Percentiles rank a stretch among this genome's conserved stretches.
Conservation (phyloP, 1,139 yeast genomes). For the Hansenula lynferdii region DNA sequence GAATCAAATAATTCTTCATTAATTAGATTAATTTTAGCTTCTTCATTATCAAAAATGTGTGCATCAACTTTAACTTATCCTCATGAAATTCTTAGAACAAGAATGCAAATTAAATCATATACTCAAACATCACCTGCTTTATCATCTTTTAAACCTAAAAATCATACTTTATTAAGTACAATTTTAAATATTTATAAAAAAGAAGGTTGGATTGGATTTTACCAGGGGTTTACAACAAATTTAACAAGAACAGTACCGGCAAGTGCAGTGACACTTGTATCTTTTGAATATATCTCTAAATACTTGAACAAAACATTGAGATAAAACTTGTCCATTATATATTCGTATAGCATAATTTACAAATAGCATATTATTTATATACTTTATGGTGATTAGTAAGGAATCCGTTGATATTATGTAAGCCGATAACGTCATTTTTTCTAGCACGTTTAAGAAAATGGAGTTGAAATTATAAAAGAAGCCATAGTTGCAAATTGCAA, state of each 20-base stretch:
- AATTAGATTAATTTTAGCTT: conserved; percentile 59
- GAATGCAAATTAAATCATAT: conserved; percentile 57
- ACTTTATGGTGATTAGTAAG: too few species aligned
- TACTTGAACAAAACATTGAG: conserved; percentile 18
- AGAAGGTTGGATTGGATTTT: conserved; percentile 82
- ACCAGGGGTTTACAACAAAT: conserved; percentile 86
- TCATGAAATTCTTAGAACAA: conserved; percentile 89
- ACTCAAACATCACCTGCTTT: neutral
- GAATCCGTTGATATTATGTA: too few species aligned
- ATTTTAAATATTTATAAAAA: conserved; percentile 48
- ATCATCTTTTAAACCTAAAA: neutral
- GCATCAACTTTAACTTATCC: conserved; percentile 93
- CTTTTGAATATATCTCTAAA: conserved; percentile 80
- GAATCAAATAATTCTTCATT: conserved; percentile 19
- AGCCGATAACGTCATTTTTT: too few species aligned
- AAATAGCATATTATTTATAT: too few species aligned
- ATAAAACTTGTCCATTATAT: neutral
- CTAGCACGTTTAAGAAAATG: too few species aligned
- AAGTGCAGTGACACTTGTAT: conserved; percentile 89
- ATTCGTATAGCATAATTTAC: too few species aligned
- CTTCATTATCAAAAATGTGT: conserved; percentile 78
- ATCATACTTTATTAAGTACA: conserved; percentile 36
- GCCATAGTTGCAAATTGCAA: too few species aligned
- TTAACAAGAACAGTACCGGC: conserved; percentile 92
- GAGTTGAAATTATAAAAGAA: too few species aligned